phyloP scores from a whole-genome alignment of 805 yeast species.

The Spencermartinsiella europaea region DNA sequence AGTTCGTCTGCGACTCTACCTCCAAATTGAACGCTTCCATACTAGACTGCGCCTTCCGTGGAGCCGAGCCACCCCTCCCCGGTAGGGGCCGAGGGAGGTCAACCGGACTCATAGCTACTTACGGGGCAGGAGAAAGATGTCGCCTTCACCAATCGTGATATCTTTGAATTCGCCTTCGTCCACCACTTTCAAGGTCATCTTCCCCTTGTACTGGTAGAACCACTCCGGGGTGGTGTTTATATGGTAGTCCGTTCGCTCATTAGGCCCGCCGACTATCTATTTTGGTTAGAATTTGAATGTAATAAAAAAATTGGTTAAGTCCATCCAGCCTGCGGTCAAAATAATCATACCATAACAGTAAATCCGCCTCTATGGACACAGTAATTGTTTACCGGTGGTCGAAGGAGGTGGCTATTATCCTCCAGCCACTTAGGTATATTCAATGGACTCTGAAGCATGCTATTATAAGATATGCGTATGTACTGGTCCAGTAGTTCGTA shows the following conservation, averaged over 20 bases:
- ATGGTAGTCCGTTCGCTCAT: conserved; percentile 89
- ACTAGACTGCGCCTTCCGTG: too few species aligned
- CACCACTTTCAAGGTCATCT: conserved; percentile 78
- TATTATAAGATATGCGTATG: too few species aligned
- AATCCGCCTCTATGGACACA: conserved; percentile 89
- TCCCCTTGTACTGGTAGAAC: conserved; percentile 83
- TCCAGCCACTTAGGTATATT: conserved; percentile 75
- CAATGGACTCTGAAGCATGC: conserved; percentile 61
- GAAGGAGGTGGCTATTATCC: conserved; percentile 67
- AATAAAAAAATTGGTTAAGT: too few species aligned
- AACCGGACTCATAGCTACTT: too few species aligned
- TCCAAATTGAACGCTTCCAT: too few species aligned
- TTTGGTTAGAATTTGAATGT: background rate
- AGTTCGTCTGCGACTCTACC: too few species aligned
- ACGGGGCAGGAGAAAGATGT: conserved; percentile 74
- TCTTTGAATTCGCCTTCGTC: conserved; percentile 73
- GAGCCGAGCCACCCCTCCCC: too few species aligned
- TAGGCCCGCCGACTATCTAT: conserved; percentile 87
- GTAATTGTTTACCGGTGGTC: conserved; percentile 90
- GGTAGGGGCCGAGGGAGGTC: too few species aligned
- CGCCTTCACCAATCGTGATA: conserved; percentile 74
- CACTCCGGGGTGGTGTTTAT: conserved; percentile 93
- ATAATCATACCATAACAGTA: conserved; percentile 64
- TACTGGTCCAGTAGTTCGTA: too few species aligned
- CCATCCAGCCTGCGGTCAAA: too few species aligned